Percentiles rank a stretch among this genome's conserved stretches.
These are phyloP conservation scores for Candida pseudoviswanathii DNA, from an alignment of 1,139 yeast species.

Conservation along the genomic window DNA sequence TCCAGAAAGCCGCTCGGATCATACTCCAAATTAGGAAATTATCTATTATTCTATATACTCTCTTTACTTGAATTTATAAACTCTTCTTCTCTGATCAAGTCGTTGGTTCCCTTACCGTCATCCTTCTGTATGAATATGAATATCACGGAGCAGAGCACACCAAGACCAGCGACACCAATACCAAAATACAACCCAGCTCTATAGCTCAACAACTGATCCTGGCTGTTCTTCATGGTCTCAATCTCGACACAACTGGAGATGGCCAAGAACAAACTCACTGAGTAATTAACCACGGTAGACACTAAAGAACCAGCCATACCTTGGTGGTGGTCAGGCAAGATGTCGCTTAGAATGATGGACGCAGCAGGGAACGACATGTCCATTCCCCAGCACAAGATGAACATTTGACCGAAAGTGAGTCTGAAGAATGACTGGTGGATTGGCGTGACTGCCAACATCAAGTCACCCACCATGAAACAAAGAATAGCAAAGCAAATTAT, in stretches of 20 bases:
- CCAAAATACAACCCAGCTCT: conserved; percentile 49
- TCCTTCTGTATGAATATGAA: conserved; percentile 31
- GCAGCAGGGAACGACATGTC: conserved; percentile 62
- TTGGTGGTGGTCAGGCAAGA: conserved; percentile 51
- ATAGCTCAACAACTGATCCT: conserved; percentile 34
- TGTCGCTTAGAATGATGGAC: conserved; percentile 52
- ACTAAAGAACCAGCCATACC: conserved; percentile 65
- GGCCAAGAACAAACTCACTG: conserved; percentile 56
- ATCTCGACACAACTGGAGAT: conserved; percentile 51
- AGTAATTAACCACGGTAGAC: conserved; percentile 55
- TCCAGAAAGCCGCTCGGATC: neutral
- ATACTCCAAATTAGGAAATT: conserved; percentile 1
- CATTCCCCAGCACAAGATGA: conserved; percentile 58
- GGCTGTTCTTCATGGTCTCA: conserved; percentile 25
- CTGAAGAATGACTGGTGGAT: conserved; percentile 49
- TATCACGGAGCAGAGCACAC: conserved; percentile 30
- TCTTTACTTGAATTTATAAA: conserved; percentile 3
- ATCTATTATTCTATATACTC: neutral
- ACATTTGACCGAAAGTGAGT: conserved; percentile 49
- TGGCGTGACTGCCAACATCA: conserved; percentile 52
- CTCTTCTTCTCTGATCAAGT: neutral
- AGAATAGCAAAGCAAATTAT: conserved; percentile 44
- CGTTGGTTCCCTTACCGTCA: conserved; percentile 16
- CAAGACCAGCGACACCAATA: conserved; percentile 38
- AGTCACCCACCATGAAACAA: conserved; percentile 50